Evolutionary conservation across 768 basidiomycete species (phyloP), one percentile per base, ranked within the genome.

Genomic region (Leccinum aurantiacum): DNA sequence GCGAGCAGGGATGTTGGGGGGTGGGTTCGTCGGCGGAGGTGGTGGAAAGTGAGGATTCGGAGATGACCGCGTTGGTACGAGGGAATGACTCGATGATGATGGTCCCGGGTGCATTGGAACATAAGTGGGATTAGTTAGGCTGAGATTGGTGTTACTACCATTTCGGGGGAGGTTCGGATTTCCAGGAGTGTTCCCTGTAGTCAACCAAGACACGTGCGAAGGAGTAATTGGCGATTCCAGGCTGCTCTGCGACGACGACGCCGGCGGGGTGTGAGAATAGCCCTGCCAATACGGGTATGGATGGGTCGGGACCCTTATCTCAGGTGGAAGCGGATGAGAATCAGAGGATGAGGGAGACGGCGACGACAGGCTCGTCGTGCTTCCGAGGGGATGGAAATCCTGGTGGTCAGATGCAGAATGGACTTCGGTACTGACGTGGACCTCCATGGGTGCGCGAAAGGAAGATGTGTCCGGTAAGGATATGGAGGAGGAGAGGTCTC

Each of bases 181-280:
- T 59, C 62, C 62, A 54, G 57, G 50, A 38, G 33, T 11, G 5
- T 56, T 68, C 4, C 63, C 57, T 7, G 57, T 50, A 56, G 60
- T 59, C 52, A 77, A 58, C 79, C 79, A 80, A 11, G 75, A 76
- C 51, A 80, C 75, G 38, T 74, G 72, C 1, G 78, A 73, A n/a
- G 78, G 78, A 2, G 73, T 74, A 63, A 67, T 54, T 58, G 67
- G 65, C 57, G 77, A 71, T 61, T 74, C 62, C 65, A 71, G 54
- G 62, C 75, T 63, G 58, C 70, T 66, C 60, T 74, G 58, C 47
- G 69, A 68, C 49, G 69, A 68, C 33, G 69, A 76, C n/a, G 70
- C 70, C 29, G 70, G 63, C 4, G 72, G 66, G 6, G 66, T 68
- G 54, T 74, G 74, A 9, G 64, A 44, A 50, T 66, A 65, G n/a